Base-by-base conservation (phyloP, 2,329 filamentous ascomycete species). In the Colletotrichum melonis region DNA sequence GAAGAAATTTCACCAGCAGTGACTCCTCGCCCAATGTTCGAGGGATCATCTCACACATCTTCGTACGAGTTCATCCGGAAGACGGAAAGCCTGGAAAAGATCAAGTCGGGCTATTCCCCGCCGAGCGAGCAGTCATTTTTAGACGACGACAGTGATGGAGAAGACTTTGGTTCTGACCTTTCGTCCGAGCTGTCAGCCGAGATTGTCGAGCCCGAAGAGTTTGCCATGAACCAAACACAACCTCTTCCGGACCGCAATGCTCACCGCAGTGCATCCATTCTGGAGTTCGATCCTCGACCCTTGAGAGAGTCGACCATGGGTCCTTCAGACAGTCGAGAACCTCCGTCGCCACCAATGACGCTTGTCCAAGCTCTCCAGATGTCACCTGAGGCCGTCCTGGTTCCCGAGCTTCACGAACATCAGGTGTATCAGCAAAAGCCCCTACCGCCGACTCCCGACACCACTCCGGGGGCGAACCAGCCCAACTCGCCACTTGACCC, bases 141-240 rank as follows among this genome's bases (percentile, higher is more conserved):
- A 30, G 83, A 88, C 24, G 84, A 83, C 54, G 85, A 84, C 16
- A 89, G 87, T 66, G 85, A 86, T 56, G 67, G 22, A 12, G 81
- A 84, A 42, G 87, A 87, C 57, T 77, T 81, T 57, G 87, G 87
- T 55, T 90, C 87, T 35, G 90, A 92, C 72, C 82, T 92, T 8
- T 93, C 91, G 2, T 92, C 91, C 0, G 91, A 92, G 75, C 76
- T 92, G 56, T 92, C 90, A 1, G 81, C 83, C 1, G 88, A 90
- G n/a, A 79, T 84, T 2, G 77, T 85, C 3, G 76, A 76, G 7
- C 70, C 76, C 1, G 78, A 74, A 12, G 65, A 75, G 22, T 73
- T 79, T 76, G 72, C 69, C 74, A 65, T 72, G 55, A 54, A 63
- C 38, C 67, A 69, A 60, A 62, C 65, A 54, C 46, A 58, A 19